phyloP scores from a whole-genome alignment of 345 rosid genomes.

The Eucalyptus tenuipes region DNA sequence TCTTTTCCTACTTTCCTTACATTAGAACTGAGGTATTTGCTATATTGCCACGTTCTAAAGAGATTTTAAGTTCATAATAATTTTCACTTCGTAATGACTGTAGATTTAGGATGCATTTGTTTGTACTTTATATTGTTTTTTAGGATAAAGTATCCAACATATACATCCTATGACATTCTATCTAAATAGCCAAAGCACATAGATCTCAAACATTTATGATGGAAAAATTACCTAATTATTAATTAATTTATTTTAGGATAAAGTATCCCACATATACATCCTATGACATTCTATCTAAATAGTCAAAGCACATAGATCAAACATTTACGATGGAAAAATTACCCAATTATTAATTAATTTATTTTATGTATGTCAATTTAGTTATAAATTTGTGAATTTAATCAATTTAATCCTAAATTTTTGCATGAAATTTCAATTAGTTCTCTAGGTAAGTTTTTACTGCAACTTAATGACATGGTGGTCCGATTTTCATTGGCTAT shows the following conservation, averaged over 20 bases:
- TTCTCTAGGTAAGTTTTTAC: accelerated
- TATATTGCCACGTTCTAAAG: neutral
- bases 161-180: neutral
- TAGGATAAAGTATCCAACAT: neutral
- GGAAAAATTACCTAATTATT: too few species aligned
- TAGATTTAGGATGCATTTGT: neutral
- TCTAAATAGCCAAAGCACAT: neutral
- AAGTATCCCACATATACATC: neutral
- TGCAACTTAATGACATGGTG: accelerated
- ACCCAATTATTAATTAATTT: too few species aligned
- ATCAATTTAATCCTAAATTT: neutral
- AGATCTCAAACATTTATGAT: neutral
- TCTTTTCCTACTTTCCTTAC: accelerated
- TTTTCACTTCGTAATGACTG: neutral
- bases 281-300: neutral
- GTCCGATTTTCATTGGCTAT: too few species aligned
- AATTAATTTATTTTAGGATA: too few species aligned
- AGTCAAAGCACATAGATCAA: too few species aligned
- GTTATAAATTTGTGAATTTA: neutral
- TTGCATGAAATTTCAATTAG: neutral
- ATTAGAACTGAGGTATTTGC: neutral
- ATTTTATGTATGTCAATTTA: too few species aligned
- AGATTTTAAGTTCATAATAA: neutral
- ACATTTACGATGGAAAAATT: neutral
- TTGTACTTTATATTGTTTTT: accelerated